Evolutionary conservation across 140 eudicot genomes (phyloP).

Genomic region (Bidens hawaiensis): DNA sequence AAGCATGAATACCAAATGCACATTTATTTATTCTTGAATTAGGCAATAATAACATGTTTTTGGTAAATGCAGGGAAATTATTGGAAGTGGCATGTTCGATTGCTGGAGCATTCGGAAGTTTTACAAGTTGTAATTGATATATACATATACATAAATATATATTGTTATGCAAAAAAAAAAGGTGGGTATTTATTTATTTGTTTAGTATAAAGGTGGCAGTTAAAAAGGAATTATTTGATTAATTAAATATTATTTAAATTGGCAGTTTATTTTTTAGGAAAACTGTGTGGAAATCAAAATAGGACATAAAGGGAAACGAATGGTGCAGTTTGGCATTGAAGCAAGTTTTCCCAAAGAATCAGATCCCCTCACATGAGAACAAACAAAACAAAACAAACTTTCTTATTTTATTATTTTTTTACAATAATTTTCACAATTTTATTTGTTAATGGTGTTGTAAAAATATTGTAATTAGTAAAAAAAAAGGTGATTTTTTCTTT

Average conservation of each 20-base stretch:
- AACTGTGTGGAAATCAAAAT: slow-evolving; percentile 35
- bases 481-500: slow-evolving; percentile 34
- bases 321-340: slow-evolving; percentile 45
- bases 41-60: background rate
- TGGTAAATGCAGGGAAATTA: slow-evolving; percentile 63
- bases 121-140: slow-evolving; percentile 60
- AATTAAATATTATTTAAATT: slow-evolving; percentile 23
- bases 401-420: slow-evolving; percentile 18
- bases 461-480: slow-evolving; percentile 63
- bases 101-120: slow-evolving; percentile 60
- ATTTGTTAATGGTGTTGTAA: slow-evolving; percentile 29
- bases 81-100: slow-evolving; percentile 69
- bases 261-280: slow-evolving; percentile 27
- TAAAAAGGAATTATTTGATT: slow-evolving; percentile 22
- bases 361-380: slow-evolving; percentile 30
- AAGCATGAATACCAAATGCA: background rate
- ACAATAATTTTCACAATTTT: slow-evolving; percentile 22
- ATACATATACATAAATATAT: slow-evolving; percentile 20
- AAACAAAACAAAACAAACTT: slow-evolving; percentile 14
- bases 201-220: background rate
- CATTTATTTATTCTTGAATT: background rate
- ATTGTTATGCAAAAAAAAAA: slow-evolving; percentile 28
- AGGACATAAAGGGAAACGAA: slow-evolving; percentile 41
- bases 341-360: slow-evolving; percentile 43
- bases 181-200: slow-evolving; percentile 26